Evolutionary conservation across 371 early-diverging fungal species (phyloP).

Genomic region (Parasitella parasitica): DNA sequence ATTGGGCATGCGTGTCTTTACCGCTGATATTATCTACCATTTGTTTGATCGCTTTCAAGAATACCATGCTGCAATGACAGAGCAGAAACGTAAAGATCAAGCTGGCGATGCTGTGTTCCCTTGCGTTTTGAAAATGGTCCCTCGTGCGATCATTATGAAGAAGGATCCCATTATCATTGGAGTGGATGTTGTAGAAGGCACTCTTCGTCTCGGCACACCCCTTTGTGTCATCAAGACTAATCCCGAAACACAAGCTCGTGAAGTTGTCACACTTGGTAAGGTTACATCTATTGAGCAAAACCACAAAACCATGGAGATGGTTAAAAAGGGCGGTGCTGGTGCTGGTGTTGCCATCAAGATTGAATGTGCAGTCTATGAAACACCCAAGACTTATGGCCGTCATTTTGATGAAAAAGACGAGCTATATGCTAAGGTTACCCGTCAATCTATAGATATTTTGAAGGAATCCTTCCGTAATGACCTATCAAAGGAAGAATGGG

Average conservation of each 20-base stretch:
- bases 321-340: slow-evolving; percentile 84
- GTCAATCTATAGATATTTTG: slow-evolving; percentile 95
- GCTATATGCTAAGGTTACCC: slow-evolving; percentile 81
- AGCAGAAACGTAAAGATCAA: slow-evolving; percentile 87
- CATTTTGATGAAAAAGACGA: slow-evolving; percentile 94
- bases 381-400: slow-evolving; percentile 92
- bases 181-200: slow-evolving; percentile 96
- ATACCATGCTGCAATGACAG: slow-evolving; percentile 73
- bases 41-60: slow-evolving; percentile 96
- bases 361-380: slow-evolving; percentile 86
- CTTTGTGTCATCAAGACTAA: slow-evolving; percentile 91
- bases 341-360: slow-evolving; percentile 97
- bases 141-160: slow-evolving; percentile 95
- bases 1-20: slow-evolving; percentile 92
- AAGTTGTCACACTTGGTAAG: slow-evolving; percentile 83
- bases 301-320: slow-evolving; percentile 84
- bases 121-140: slow-evolving; percentile 92
- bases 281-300: slow-evolving; percentile 97
- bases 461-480: slow-evolving; percentile 97
- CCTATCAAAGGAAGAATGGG: slow-evolving; percentile 94
- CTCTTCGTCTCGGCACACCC: slow-evolving; percentile 93
- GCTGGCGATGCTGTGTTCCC: slow-evolving; percentile 97
- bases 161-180: slow-evolving; percentile 98
- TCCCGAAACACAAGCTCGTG: slow-evolving; percentile 70
- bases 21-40: slow-evolving; percentile 99